Conservation (phyloP, 1,284 basidiomycete species). For the Agaricales sp. region DNA sequence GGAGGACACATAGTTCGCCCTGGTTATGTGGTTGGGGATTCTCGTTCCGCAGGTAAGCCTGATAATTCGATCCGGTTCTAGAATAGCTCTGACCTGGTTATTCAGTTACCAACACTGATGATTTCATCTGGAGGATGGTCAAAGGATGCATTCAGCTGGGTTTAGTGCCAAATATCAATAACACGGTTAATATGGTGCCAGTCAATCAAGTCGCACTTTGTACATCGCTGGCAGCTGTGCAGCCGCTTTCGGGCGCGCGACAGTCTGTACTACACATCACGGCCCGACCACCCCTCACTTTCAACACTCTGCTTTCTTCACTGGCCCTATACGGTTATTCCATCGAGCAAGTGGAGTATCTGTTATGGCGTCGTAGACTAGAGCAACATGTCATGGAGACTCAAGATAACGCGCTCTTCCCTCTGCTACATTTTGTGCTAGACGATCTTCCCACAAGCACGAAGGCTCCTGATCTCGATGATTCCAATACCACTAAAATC, state of each 20-base stretch:
- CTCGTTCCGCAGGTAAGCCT: conserved; percentile 66
- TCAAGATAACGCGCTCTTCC: conserved; percentile 96
- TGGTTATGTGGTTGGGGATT: conserved; percentile 95
- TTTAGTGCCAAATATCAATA: conserved; percentile 94
- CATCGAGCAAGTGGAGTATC: conserved; percentile 77
- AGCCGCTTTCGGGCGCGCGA: conserved; percentile 35
- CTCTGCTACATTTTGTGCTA: conserved; percentile 92
- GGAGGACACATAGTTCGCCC: conserved; percentile 87
- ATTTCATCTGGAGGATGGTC: conserved; percentile 97
- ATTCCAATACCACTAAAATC: conserved; percentile 70
- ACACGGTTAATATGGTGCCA: conserved; percentile 96
- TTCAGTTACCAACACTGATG: conserved; percentile 94
- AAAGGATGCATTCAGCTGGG: conserved; percentile 97
- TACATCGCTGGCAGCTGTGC: conserved; percentile 61
- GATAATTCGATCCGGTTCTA: conserved; percentile 2
- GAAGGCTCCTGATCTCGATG: conserved; percentile 88
- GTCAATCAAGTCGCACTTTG: conserved; percentile 94
- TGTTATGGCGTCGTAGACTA: conserved; percentile 85
- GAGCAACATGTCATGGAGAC: conserved; percentile 92
- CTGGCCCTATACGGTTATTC: conserved; percentile 77
- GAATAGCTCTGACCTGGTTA: neutral
- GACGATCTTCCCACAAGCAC: conserved; percentile 97
- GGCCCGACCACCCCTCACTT: conserved; percentile 80
- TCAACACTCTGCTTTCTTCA: conserved; percentile 80
- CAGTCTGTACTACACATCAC: conserved; percentile 83